A percentile compares a stretch with the other conserved stretches of the same genome.
These are phyloP conservation scores for Linaria vulgaris DNA, from an alignment of 257 asterid species.

Conservation along the genomic window DNA sequence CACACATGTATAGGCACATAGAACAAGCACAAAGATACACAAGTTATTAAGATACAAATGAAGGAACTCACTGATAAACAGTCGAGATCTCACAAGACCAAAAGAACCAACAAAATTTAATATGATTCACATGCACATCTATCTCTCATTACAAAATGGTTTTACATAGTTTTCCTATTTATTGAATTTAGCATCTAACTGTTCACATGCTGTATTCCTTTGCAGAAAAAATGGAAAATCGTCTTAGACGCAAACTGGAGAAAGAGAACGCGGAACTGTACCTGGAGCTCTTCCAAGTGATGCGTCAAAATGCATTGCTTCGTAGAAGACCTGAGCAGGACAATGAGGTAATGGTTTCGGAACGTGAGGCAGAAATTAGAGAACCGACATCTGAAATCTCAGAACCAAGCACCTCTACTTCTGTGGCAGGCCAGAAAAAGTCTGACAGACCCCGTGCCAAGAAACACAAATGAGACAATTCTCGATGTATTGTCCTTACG, in stretches of 20 bases:
- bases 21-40: too few species aligned
- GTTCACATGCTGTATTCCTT: constrained; percentile 14
- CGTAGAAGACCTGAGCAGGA: constrained; percentile 45
- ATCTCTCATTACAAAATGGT: background rate
- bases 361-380: constrained; percentile 33
- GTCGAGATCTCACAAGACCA: too few species aligned
- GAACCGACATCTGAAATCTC: constrained; percentile 19
- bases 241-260: constrained; percentile 40
- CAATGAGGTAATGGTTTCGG: constrained; percentile 46
- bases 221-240: constrained; percentile 23
- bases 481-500: background rate
- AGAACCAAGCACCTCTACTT: constrained; percentile 18
- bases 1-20: background rate
- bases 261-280: constrained; percentile 47
- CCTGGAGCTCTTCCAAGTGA: constrained; percentile 48
- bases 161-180: background rate
- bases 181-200: background rate
- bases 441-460: constrained; percentile 20
- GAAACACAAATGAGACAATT: constrained; percentile 30
- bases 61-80: too few species aligned
- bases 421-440: constrained; percentile 28
- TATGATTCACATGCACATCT: background rate
- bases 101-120: too few species aligned
- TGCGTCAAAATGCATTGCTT: constrained; percentile 48
- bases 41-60: too few species aligned